Conservation (phyloP, 768 basidiomycete species). For the Boletus reticulatus region DNA sequence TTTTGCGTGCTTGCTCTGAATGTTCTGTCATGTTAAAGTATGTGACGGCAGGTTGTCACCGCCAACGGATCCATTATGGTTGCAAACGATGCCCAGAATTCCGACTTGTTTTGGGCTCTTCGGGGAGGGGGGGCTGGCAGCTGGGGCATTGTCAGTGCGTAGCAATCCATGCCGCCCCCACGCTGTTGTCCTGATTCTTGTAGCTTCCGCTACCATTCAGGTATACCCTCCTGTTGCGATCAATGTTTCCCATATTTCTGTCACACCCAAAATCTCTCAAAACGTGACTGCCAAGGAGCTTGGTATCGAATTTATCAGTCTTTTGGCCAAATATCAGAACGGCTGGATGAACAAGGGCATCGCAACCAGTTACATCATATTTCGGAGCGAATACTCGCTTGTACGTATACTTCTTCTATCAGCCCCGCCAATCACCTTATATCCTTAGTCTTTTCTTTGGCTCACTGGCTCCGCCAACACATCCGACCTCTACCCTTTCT, state of each 20-base stretch:
- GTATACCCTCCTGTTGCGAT: slow-evolving; percentile 9
- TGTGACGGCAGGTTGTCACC: slow-evolving; percentile 33
- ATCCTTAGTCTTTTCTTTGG: slow-evolving; percentile 18
- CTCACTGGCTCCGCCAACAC: neutral
- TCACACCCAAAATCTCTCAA: slow-evolving; percentile 10
- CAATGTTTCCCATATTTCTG: slow-evolving; percentile 9
- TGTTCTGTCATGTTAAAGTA: neutral
- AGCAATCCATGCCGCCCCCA: neutral
- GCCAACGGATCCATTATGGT: slow-evolving; percentile 38
- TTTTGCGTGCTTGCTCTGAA: neutral
- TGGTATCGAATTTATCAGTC: slow-evolving; percentile 17
- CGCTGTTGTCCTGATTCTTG: neutral
- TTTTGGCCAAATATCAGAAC: slow-evolving; percentile 21
- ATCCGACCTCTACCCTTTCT: slow-evolving; percentile 12
- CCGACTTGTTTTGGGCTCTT: slow-evolving; percentile 54
- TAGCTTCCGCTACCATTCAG: slow-evolving; percentile 19
- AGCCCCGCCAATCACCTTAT: neutral
- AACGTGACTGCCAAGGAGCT: slow-evolving; percentile 11
- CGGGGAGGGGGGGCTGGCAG: slow-evolving; percentile 54
- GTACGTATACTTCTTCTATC: slow-evolving; percentile 5
- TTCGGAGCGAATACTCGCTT: slow-evolving; percentile 7
- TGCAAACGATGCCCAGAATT: slow-evolving; percentile 40
- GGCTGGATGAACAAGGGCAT: slow-evolving; percentile 13
- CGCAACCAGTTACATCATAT: neutral
- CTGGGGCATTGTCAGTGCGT: slow-evolving; percentile 42